Base-by-base conservation (phyloP, 495 filamentous ascomycete genomes). In the Penicillium pulvis region DNA sequence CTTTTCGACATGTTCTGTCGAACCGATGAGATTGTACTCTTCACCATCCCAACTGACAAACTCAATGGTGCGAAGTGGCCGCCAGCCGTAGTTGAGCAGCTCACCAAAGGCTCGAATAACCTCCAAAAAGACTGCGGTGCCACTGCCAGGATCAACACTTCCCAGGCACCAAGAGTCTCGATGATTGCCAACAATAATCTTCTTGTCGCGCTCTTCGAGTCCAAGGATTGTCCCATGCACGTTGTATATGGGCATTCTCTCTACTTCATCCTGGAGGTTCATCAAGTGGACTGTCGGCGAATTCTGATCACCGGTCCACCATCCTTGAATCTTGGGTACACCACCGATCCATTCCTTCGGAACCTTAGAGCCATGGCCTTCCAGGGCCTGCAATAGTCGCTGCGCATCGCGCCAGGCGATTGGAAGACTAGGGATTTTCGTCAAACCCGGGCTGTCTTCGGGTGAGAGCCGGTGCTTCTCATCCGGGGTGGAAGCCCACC, bases 1-100 rank as follows among this genome's bases (percentile, higher is more conserved):
- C 20, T 81, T 82, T 75, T 98, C 94, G 39, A 98, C 93, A 63
- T 90, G 92, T 69, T 98, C 95, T 20, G 95, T 98, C 10, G 91
- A 94, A 14, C 94, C 94, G 53, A 97, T 92, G 35, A 93, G 71
- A 70, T 98, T 98, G 74, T 96, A 97, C 71, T 93, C 91, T 63
- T 87, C 87, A 30, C 81, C 94, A 69, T 98, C 94, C 94, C 95
- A 98, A 41, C 90, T 95, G 58, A 90, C 89, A 70, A 98, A 98
- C 65, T 92, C 87, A 64, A 98, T 95, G 16, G 91, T 93, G 20
- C 94, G 87, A 11, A 92, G 80, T n/a, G 94, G 94, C 23, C 90
- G 82, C 94, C 94, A 98, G 51, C 92, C 92, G 39, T 82, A 82
- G 14, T 71, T 74, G 17, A 84, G 75, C 8, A 98, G 59, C 56